These are phyloP conservation scores for Ceratobasidium sp. DNA, from an alignment of 1,284 basidiomycete species.

Conservation along the genomic window DNA sequence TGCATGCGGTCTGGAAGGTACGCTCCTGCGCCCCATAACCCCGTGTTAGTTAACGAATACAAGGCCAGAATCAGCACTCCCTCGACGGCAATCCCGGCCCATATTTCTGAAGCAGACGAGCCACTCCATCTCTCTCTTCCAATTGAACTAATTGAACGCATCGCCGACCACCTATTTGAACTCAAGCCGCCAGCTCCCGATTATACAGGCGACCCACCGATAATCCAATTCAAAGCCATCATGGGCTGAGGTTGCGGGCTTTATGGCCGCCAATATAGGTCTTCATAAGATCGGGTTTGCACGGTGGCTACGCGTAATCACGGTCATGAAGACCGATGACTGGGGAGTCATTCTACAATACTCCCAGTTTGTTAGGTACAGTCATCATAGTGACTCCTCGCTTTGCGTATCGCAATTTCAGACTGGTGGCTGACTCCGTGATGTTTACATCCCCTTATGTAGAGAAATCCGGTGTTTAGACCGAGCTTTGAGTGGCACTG, in stretches of 20 bases:
- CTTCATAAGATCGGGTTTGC: conserved; percentile 1
- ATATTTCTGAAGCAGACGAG: too few relatives aligned
- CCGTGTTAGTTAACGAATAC: too few relatives aligned
- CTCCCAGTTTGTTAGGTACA: neutral
- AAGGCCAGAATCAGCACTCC: too few relatives aligned
- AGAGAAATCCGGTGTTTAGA: conserved; percentile 8
- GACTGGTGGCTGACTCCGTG: too few relatives aligned
- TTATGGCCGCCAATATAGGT: neutral
- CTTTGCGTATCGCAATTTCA: too few relatives aligned
- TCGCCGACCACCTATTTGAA: conserved; percentile 19
- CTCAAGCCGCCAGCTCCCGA: neutral
- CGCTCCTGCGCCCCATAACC: too few relatives aligned
- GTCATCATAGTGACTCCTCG: too few relatives aligned
- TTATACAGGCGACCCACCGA: neutral
- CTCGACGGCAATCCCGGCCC: too few relatives aligned
- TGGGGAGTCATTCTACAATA: neutral
- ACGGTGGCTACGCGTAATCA: conserved; percentile 13
- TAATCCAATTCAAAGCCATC: neutral
- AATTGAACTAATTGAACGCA: conserved; percentile 4
- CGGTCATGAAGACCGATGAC: neutral
- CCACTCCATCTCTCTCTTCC: too few relatives aligned
- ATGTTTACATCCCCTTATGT: too few relatives aligned
- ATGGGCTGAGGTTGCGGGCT: conserved; percentile 1
- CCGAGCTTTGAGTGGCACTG: neutral
- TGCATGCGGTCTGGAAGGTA: too few relatives aligned